A percentile compares a stretch with the other conserved stretches of the same genome.
Conservation (phyloP, 768 basidiomycete genomes). For the Naganishia vishniacii region DNA sequence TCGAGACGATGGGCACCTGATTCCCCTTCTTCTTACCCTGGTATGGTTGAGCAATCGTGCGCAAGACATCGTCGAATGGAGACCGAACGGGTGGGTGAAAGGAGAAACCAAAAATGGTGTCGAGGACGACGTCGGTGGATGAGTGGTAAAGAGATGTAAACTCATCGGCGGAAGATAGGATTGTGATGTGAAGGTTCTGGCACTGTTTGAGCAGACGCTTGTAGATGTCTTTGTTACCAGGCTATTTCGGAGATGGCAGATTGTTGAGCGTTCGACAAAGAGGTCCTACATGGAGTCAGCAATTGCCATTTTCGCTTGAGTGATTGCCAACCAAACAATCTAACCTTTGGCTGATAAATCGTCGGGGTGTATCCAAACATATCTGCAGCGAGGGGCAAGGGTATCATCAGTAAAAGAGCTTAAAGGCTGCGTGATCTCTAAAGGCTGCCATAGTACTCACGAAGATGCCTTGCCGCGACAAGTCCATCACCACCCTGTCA, state of each 20-base stretch:
- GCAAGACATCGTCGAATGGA: conserved; percentile 75
- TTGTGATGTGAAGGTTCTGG: conserved; percentile 76
- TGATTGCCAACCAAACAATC: conserved; percentile 10
- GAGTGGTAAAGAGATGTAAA: conserved; percentile 35
- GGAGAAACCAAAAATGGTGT: conserved; percentile 97
- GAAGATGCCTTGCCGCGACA: conserved; percentile 89
- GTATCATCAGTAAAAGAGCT: background rate
- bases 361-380: conserved; percentile 88
- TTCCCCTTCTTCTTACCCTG: background rate
- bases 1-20: conserved; percentile 75
- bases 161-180: conserved; percentile 57
- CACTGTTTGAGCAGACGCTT: conserved; percentile 82
- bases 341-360: conserved; percentile 89
- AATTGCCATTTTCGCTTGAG: too few relatives aligned
- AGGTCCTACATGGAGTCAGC: background rate
- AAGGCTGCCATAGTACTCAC: conserved; percentile 50
- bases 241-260: conserved; percentile 52
- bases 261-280: background rate
- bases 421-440: background rate
- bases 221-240: conserved; percentile 89
- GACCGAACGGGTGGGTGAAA: conserved; percentile 83
- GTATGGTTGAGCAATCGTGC: conserved; percentile 50
- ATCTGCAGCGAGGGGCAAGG: conserved; percentile 51
- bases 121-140: conserved; percentile 69
- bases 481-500: conserved; percentile 78